Base-by-base conservation (phyloP, 2,329 filamentous ascomycete species). In the Elsinoe batatas region DNA sequence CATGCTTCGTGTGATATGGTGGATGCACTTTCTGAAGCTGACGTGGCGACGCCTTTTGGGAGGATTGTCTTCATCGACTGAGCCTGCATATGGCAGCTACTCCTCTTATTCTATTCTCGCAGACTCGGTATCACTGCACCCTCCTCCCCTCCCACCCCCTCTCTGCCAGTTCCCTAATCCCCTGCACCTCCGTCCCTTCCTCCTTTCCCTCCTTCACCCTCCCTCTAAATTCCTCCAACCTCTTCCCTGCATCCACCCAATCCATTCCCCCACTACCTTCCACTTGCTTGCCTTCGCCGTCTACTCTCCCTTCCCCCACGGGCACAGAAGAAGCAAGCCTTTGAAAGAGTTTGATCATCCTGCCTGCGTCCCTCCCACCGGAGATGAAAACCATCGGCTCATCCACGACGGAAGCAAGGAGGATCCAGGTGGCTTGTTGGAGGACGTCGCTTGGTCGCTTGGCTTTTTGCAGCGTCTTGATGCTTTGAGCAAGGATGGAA, bases 291-390 rank as follows among this genome's bases (percentile, higher is more conserved):
- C 67, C 60, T 2, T 20, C 13, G 2, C 62, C 63, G 15, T 47
- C 54, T 13, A 30, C 32, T 17, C 44, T 50, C 7, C 53, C 61
- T 15, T 59, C 58, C 17, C 61, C 64, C 2, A 46, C 55, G 54
- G n/a, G n/a, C n/a, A 67, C 60, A 4, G 7, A 22, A 4, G 61
- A 62, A 20, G 40, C 55, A 20, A 40, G 35, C 17, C 55, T 51
- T 15, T 61, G 59, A 26, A 61, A 65, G 47, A 60, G 61, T 56
- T 63, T 65, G 44, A 70, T 66, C 67, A 70, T 68, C 40, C 66
- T 59, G 18, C 61, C 68, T 3, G 68, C 69, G 50, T 70, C 67
- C 53, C 65, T 68, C 7, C 67, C 68, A 3, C 64, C 63, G 55
- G 64, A 66, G 46, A 69, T 63, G 49, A 64, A 69, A 18, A 69